Percentiles rank a stretch among this genome's conserved stretches.
Evolutionary conservation across 768 basidiomycete species (phyloP).

Genomic region (Boletus speciosus): DNA sequence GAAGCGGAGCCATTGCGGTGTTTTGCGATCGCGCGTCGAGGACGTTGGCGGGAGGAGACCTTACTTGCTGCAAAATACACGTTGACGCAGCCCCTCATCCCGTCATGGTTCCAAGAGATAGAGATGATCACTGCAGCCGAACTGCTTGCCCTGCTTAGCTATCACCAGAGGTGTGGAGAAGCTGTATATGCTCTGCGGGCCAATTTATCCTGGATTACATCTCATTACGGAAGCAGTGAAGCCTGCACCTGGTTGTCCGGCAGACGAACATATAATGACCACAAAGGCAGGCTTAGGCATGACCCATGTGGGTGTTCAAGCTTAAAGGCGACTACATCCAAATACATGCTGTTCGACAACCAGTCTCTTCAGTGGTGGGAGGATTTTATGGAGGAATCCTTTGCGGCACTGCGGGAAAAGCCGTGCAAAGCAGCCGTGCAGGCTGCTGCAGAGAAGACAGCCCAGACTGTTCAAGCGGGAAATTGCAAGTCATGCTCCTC

Average conservation of each 20-base stretch:
- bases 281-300: no score
- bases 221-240: slow-evolving; percentile 7
- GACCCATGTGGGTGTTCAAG: neutral
- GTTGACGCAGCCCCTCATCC: slow-evolving; percentile 24
- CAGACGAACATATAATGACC: neutral
- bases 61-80: slow-evolving; percentile 29
- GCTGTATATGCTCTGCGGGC: slow-evolving; percentile 3
- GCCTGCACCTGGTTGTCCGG: slow-evolving; percentile 11
- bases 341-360: neutral
- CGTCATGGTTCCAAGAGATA: slow-evolving; percentile 25
- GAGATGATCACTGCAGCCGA: slow-evolving; percentile 26
- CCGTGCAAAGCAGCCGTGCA: slow-evolving; percentile 15
- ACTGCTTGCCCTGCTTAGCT: slow-evolving; percentile 24
- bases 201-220: slow-evolving; percentile 11
- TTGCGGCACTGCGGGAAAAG: slow-evolving; percentile 14
- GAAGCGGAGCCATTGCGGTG: slow-evolving; percentile 25
- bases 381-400: slow-evolving; percentile 8
- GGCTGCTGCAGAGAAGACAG: neutral
- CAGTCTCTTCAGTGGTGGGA: slow-evolving; percentile 17
- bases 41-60: slow-evolving; percentile 21
- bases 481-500: neutral
- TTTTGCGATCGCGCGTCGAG: slow-evolving; percentile 31
- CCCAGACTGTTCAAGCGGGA: neutral
- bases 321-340: neutral
- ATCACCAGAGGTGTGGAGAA: slow-evolving; percentile 18